These are phyloP conservation scores for Candida loeiensis DNA, from an alignment of 805 yeast species.

Conservation along the genomic window DNA sequence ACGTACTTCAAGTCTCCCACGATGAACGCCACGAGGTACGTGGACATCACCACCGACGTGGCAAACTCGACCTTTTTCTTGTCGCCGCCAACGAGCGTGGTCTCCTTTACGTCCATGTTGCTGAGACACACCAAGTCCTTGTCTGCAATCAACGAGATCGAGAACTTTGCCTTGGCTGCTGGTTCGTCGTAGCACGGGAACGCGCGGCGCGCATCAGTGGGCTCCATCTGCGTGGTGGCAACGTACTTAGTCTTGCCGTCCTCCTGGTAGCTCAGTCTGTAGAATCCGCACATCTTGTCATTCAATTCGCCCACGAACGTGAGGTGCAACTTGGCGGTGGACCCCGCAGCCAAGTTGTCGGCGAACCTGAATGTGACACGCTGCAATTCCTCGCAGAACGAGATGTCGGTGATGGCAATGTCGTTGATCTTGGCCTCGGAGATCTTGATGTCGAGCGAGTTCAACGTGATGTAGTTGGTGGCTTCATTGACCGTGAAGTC, in stretches of 20 bases:
- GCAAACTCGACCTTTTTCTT: constrained; percentile 60
- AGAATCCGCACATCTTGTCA: constrained; percentile 81
- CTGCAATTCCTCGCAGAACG: constrained; percentile 36
- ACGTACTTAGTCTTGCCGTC: constrained; percentile 65
- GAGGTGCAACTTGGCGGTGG: constrained; percentile 44
- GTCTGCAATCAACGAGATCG: constrained; percentile 57
- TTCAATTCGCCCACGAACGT: constrained; percentile 62
- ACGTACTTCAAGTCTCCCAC: constrained; percentile 77
- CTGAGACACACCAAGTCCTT: constrained; percentile 57
- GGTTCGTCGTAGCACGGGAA: constrained; percentile 89
- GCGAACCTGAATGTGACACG: constrained; percentile 38
- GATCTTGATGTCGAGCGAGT: constrained; percentile 63
- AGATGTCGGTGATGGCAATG: constrained; percentile 18
- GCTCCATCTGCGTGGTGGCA: constrained; percentile 84
- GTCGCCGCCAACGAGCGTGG: constrained; percentile 37
- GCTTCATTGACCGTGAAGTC: constrained; percentile 51
- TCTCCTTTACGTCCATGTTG: constrained; percentile 62
- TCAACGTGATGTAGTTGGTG: constrained; percentile 49
- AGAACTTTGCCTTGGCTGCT: constrained; percentile 69
- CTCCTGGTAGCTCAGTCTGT: constrained; percentile 62
- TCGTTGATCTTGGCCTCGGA: constrained; percentile 43
- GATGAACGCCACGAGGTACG: constrained; percentile 81
- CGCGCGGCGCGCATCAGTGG: constrained; percentile 83
- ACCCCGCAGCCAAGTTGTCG: constrained; percentile 32
- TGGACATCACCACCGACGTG: constrained; percentile 78